Evolutionary conservation across 345 rosid species (phyloP), one percentile per base, ranked within the genome.

Genomic region (Clarkia xantiana): DNA sequence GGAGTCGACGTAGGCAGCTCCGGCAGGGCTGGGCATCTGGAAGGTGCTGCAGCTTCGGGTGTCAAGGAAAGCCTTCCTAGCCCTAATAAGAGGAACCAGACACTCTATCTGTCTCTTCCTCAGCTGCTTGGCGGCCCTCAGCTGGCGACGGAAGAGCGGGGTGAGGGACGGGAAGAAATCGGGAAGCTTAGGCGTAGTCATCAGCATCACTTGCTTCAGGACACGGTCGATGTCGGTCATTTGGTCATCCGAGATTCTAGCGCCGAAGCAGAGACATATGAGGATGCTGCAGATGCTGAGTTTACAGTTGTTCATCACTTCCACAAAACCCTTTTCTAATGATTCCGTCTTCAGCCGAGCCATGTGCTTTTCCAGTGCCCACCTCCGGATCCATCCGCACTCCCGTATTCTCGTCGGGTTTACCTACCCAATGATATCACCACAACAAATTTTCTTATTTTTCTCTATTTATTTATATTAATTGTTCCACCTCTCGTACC

Each of bases 1-100:
- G 6, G 96, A 86, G 56, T 91, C 98, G 10, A 86, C 71, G 14
- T 86, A 91, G 4, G 98, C 98, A 0, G 98, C 96, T n/a, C 98
- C 98, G 0, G 79, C 65, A 0, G 81, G 89, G 67, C 98, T 91
- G 57, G 75, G 84, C 98, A 91, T 86, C 49, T 76, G 81, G 12
- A 64, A 49, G 11, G 60, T 7, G 10, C 23, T 13, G 4, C 18
- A n/a, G 8, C 10, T 13, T 17, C 23, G 64, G 39, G 62, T 56
- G 45, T 75, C 76, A 0, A 78, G 76, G 43, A 77, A 91, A 16
- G 66, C 69, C 39, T 67, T 73, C 17, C 98, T 68, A 56, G 68
- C 77, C 51, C 70, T 68, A 16, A 91, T 79, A 54, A 91, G 55
- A 12, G 98, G 96, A 41, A 64, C 76, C 61, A 91, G 54, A 51